Evolutionary conservation across 495 filamentous ascomycete genomes (phyloP), one percentile per base, ranked within the genome.

Genomic region (Podospora pseudocomata): DNA sequence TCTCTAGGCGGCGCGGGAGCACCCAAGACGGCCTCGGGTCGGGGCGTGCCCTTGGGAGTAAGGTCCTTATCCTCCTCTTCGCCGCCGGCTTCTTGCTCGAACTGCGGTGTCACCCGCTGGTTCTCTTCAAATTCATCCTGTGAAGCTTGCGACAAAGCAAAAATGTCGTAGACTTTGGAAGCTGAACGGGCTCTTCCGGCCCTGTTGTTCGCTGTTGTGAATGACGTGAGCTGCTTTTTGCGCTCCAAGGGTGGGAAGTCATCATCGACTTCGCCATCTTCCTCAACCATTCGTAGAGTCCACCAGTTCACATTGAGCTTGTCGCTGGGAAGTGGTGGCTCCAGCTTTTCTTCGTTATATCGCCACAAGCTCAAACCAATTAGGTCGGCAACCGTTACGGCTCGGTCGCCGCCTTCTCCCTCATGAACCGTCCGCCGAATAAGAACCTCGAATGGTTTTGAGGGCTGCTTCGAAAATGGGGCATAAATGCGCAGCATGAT

Each of bases 221-320:
- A 98, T 55, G 96, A 89, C 0, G 85, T 86, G 44, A 99, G 88
- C 0, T 89, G 86, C 70, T 91, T 89, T 28, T 87, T 93, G 56
- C 95, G 86, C 65, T 89, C 88, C 7, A 98, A 81, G 0, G 95
- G 87, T 4, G 93, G 94, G 71, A 99, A 98, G 75, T 99, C 95
- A 72, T 92, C 92, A 71, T 99, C 95, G 3, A 97, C 91, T 73
- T 99, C 95, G 9, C 91, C 94, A 54, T 80, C 81, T 66, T 86
- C 85, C 71, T 99, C 95, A 7, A 97, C 92, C 91, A 99, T 97
- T 32, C 93, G 85, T 18, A 99, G 79, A 11, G 89, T 90, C 94
- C 95, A 99, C 74, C 88, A 87, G 72, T 98, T 98, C 61, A 97
- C 90, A 66, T 92, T 94, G 34, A 90, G 78, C 73, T 92, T 91